Evolutionary conservation across 768 basidiomycete species (phyloP).

Genomic region (Galerina sulciceps): DNA sequence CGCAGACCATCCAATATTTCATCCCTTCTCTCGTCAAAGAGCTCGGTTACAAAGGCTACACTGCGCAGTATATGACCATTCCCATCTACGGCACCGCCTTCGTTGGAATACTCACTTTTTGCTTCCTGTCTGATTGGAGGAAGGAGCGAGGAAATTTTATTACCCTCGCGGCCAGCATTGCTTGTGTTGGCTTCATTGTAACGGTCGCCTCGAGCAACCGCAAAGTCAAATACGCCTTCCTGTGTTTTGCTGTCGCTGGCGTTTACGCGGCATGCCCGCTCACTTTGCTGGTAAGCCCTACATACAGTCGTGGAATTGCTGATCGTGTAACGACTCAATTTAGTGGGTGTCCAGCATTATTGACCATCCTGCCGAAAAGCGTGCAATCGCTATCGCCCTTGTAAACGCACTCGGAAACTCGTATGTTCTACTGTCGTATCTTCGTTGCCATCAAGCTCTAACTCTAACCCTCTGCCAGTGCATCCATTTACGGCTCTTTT

Average conservation of each 20-base stretch:
- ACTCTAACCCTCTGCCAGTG: not conserved
- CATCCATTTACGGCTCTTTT: conserved; percentile 3
- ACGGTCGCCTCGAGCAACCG: not conserved
- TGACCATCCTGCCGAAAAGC: conserved; percentile 3
- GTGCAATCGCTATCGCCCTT: conserved; percentile 4
- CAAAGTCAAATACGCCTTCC: conserved; percentile 5
- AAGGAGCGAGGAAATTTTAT: conserved; percentile 4
- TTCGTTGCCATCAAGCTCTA: not conserved
- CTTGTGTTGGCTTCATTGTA: not conserved
- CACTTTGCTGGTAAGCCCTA: not conserved
- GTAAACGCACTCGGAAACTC: conserved; percentile 7
- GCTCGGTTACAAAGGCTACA: conserved; percentile 1
- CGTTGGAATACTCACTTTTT: not conserved
- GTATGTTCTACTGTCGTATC: not conserved
- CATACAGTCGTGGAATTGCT: not conserved
- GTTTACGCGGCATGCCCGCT: conserved; percentile 2
- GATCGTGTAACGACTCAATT: not conserved
- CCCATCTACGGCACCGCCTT: conserved; percentile 1
- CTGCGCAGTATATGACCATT: conserved; percentile 4
- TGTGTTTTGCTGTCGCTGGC: conserved; percentile 1
- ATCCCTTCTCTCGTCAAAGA: not conserved
- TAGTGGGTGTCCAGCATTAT: conserved; percentile 4
- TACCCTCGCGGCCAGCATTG: not conserved
- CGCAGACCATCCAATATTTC: conserved; percentile 6
- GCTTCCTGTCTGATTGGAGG: conserved; percentile 5